A percentile compares a stretch with the other conserved stretches of the same genome.
phyloP scores from a whole-genome alignment of 140 eudicot genomes.

The Bidens hawaiensis region DNA sequence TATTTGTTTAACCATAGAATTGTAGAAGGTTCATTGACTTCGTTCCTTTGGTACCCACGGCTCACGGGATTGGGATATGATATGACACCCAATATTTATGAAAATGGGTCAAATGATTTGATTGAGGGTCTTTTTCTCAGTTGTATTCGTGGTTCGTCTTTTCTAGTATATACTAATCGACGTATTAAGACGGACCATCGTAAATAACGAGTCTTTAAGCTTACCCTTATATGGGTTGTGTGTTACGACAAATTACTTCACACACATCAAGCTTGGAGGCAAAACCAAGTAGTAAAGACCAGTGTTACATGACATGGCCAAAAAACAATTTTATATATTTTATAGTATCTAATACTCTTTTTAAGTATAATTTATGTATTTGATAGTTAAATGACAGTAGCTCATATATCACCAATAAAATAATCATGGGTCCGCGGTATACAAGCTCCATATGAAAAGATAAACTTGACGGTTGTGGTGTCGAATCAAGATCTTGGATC shows the following conservation, averaged over 20 bases:
- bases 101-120: slow-evolving; percentile 5
- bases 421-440: too few relatives aligned
- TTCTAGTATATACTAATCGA: not conserved
- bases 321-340: too few relatives aligned
- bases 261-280: not conserved
- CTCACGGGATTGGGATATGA: not conserved
- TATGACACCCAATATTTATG: not conserved
- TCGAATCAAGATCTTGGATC: not conserved
- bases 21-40: slow-evolving; percentile 6
- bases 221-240: not conserved
- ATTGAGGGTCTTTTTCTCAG: slow-evolving; percentile 7
- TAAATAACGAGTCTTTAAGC: not conserved
- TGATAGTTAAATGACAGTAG: too few relatives aligned
- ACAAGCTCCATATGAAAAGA: not conserved
- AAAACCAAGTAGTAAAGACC: too few relatives aligned
- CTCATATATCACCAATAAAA: too few relatives aligned
- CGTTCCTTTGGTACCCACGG: slow-evolving; percentile 7
- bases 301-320: too few relatives aligned
- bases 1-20: too few relatives aligned
- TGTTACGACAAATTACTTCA: not conserved
- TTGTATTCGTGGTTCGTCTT: not conserved
- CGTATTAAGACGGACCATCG: not conserved
- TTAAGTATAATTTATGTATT: too few relatives aligned
- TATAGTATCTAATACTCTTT: too few relatives aligned
- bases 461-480: not conserved